Evolutionary conservation across 2,329 filamentous ascomycete genomes (phyloP), one percentile per base, ranked within the genome.

Genomic region (Blastomyces percursus): DNA sequence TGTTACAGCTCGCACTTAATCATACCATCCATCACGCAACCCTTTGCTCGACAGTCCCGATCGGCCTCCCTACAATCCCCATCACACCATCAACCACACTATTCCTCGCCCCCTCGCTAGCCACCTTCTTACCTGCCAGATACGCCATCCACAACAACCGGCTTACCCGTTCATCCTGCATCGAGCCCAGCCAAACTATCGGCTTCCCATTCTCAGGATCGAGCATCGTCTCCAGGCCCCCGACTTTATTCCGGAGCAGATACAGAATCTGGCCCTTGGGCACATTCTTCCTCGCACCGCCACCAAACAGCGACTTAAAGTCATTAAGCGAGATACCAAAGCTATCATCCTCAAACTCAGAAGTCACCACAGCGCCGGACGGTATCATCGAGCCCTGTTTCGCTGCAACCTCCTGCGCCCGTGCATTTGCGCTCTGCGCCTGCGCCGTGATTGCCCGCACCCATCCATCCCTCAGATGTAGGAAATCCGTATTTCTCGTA

Each of bases 401-500:
- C 65, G 64, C 44, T 14, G 62, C 61, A 12, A 72, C 70, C 62
- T 78, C 75, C 2, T 74, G 72, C 8, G 75, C 74, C 60, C 78
- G 76, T 50, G 82, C 78, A 48, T 82, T 79, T 0, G 79, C 79
- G 27, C 81, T 79, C 66, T 86, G 81, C 2, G 88, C 87, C 42
- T 88, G 85, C 9, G 84, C 87, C 61, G 89, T 89, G 66, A 99
- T 88, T 27, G 90, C 89, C 6, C 91, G 84, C 64, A 96, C 90
- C 79, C 92, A 95, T 0, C 90, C 94, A 72, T 99, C 94, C 50
- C 93, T 85, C 65, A 99, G 76, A 74, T 99, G 94, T 67, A 87
- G 85, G 75, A 96, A 97, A 75, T 97, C 92, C 21, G 94, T 99
- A 75, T 95, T 91, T 46, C 91, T 83, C n/a, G 91, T 91, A 0